Conservation (phyloP, 495 filamentous ascomycete genomes). For the Neurospora sp. region DNA sequence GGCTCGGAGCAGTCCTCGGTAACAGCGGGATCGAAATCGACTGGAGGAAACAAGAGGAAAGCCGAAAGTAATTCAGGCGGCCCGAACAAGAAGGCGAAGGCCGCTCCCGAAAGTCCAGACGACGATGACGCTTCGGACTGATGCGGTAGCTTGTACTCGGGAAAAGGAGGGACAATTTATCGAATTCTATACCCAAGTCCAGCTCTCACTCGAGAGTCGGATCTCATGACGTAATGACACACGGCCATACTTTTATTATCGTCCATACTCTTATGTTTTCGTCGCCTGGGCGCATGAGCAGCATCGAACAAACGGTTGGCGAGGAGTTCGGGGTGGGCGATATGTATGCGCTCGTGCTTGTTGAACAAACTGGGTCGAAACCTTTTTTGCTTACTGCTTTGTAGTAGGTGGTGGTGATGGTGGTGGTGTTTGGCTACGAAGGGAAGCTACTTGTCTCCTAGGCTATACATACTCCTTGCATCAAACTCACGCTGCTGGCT, state of each 20-base stretch:
- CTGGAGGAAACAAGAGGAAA: slow-evolving; percentile 34
- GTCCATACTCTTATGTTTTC: not conserved
- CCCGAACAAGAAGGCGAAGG: slow-evolving; percentile 47
- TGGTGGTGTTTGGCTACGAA: not conserved
- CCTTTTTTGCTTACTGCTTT: not conserved
- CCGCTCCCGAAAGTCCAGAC: slow-evolving; percentile 28
- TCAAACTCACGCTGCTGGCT: not conserved
- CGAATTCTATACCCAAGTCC: slow-evolving; percentile 19
- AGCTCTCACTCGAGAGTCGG: slow-evolving; percentile 4
- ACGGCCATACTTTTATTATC: slow-evolving; percentile 18
- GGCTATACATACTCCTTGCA: not conserved
- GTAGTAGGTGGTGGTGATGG: not conserved
- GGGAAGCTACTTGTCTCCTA: not conserved
- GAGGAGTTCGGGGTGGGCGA: not conserved
- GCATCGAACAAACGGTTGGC: not conserved
- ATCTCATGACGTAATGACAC: slow-evolving; percentile 26
- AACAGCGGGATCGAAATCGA: slow-evolving; percentile 1
- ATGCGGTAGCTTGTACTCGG: slow-evolving; percentile 27
- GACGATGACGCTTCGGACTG: slow-evolving; percentile 44
- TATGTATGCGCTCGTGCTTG: not conserved
- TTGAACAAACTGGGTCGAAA: not conserved
- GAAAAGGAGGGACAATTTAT: slow-evolving; percentile 3
- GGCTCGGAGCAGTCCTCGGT: slow-evolving; percentile 2
- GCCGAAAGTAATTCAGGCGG: slow-evolving; percentile 32
- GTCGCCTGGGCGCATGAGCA: not conserved